Evolutionary conservation across 495 filamentous ascomycete species (phyloP).

Genomic region (Neurospora tetraspora): DNA sequence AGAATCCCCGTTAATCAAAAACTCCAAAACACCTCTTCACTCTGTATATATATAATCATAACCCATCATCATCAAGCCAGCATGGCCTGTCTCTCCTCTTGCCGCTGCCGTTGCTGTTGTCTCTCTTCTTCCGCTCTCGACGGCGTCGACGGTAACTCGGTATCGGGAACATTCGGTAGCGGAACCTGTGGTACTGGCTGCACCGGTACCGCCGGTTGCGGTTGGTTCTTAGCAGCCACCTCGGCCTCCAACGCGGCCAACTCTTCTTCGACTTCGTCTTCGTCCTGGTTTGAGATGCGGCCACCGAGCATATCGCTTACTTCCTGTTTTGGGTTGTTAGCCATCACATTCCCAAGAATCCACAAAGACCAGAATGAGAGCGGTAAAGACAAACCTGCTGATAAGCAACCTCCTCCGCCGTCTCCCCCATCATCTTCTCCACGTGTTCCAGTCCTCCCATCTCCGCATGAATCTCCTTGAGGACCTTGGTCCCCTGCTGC

Average conservation of each 20-base stretch:
- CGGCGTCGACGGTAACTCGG: slow-evolving; percentile 25
- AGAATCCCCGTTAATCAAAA: not conserved
- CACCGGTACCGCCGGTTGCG: not conserved
- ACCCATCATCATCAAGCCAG: slow-evolving; percentile 25
- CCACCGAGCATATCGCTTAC: slow-evolving; percentile 84
- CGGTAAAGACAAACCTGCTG: slow-evolving; percentile 51
- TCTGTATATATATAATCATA: not conserved
- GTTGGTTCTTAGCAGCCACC: slow-evolving; percentile 20
- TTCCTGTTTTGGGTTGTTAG: slow-evolving; percentile 44
- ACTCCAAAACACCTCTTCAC: not conserved
- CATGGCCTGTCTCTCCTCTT: slow-evolving; percentile 34
- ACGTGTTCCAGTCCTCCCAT: slow-evolving; percentile 93
- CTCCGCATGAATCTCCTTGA: slow-evolving; percentile 84
- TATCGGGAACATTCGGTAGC: slow-evolving; percentile 53
- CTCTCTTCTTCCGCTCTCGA: slow-evolving; percentile 15
- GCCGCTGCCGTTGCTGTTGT: slow-evolving; percentile 8
- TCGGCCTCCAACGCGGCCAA: slow-evolving; percentile 69
- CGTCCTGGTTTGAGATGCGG: slow-evolving; percentile 80
- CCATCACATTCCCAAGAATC: not conserved
- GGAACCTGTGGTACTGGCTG: slow-evolving; percentile 9
- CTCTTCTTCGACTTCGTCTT: slow-evolving; percentile 97
- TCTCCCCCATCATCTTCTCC: slow-evolving; percentile 89
- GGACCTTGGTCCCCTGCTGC: slow-evolving; percentile 81
- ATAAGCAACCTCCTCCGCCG: slow-evolving; percentile 76
- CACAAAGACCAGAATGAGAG: not conserved